Percentiles rank a stretch among this genome's conserved stretches.
These are phyloP conservation scores for Apiospora sp. DNA, from an alignment of 2,329 filamentous ascomycete genomes.

Conservation along the genomic window DNA sequence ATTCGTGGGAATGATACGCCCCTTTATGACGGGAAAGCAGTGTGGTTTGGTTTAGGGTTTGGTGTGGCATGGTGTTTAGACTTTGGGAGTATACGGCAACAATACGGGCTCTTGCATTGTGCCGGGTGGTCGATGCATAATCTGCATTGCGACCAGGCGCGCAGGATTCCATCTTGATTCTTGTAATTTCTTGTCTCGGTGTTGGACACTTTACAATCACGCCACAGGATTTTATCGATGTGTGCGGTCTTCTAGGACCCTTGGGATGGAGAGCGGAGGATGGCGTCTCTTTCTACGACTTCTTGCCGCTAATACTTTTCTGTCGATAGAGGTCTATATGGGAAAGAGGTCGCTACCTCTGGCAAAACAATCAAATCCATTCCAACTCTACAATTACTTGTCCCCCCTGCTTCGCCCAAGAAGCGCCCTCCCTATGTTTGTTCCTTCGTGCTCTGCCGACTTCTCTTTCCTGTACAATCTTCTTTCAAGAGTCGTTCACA, in stretches of 20 bases:
- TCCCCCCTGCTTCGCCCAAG: conserved; percentile 34
- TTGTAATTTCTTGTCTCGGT: conserved; percentile 54
- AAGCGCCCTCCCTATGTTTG: conserved; percentile 34
- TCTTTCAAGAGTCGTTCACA: conserved; percentile 26
- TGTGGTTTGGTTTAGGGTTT: conserved; percentile 37
- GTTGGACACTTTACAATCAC: conserved; percentile 39
- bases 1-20: conserved; percentile 48
- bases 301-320: conserved; percentile 12
- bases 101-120: conserved; percentile 45
- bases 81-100: conserved; percentile 38
- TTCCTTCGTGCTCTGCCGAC: conserved; percentile 28
- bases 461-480: conserved; percentile 38
- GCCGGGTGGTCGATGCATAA: conserved; percentile 41
- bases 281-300: conserved; percentile 27
- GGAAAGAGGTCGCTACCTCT: conserved; percentile 25
- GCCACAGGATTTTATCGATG: conserved; percentile 44
- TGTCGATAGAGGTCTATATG: conserved; percentile 17
- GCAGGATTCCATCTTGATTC: conserved; percentile 46
- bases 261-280: conserved; percentile 33
- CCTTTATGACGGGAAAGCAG: conserved; percentile 50
- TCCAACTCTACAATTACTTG: conserved; percentile 28
- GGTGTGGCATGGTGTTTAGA: conserved; percentile 36
- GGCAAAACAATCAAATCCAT: conserved; percentile 38
- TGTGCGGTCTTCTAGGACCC: conserved; percentile 44
- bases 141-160: conserved; percentile 37